phyloP scores from a whole-genome alignment of 495 filamentous ascomycete species.

The Beverwykella pulmonaria region DNA sequence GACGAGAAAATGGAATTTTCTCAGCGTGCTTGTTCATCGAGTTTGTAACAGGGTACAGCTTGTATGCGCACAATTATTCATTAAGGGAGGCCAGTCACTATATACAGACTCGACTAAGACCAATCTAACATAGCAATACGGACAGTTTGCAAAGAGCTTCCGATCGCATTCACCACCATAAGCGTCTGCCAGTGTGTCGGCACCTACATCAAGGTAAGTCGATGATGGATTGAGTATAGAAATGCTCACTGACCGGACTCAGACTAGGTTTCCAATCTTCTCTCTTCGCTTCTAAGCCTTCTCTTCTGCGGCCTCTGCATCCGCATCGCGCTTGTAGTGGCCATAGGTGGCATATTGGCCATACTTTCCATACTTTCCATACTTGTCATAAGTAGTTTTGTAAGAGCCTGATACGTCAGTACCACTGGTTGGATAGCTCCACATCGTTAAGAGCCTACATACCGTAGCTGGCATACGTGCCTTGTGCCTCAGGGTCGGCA shows the following conservation, averaged over 20 bases:
- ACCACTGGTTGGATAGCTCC: background rate
- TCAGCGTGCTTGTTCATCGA: too few relatives aligned
- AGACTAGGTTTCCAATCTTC: background rate
- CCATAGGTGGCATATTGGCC: conserved; percentile 16
- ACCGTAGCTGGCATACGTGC: conserved; percentile 11
- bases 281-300: background rate
- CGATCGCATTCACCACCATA: background rate
- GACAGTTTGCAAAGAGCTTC: background rate
- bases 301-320: background rate
- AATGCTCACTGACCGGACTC: background rate
- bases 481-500: conserved; percentile 2
- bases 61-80: background rate
- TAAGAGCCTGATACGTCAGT: conserved; percentile 6
- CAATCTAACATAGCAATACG: background rate
- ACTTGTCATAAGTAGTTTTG: too few relatives aligned
- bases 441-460: background rate
- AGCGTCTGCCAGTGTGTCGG: background rate
- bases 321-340: conserved; percentile 20
- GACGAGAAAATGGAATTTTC: too few relatives aligned
- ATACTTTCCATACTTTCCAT: conserved; percentile 9
- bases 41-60: too few relatives aligned
- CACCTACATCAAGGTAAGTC: background rate
- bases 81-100: background rate
- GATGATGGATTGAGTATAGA: background rate
- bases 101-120: background rate